Evolutionary conservation across 768 basidiomycete species (phyloP), one percentile per base, ranked within the genome.

Genomic region (Russula earlei): DNA sequence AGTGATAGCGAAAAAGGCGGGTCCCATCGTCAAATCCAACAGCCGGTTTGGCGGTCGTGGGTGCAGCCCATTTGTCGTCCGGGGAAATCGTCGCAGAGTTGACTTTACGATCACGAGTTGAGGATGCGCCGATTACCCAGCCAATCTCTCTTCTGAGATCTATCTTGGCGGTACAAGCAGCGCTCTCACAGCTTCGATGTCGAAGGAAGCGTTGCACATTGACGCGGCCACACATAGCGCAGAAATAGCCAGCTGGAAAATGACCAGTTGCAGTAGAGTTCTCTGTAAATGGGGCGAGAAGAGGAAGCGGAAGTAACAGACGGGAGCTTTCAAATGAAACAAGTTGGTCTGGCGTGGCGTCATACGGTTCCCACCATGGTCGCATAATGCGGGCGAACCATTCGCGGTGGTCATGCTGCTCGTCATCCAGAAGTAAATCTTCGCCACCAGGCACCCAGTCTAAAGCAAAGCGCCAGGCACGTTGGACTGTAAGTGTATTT

Each of bases 391-490:
- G 31, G 17, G 5, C 15, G 4, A 14, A 40, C 61, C 61, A 62
- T 29, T 41, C 49, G 31, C 5, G 12, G 9, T 43, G 9, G n/a
- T 36, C 52, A n/a, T 46, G 29, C 11, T 40, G 44, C 22, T 31
- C 51, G 7, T 60, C 59, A 17, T 56, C 51, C 19, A 33, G 34
- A 11, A 62, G 59, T 27, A 53, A 11, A 7, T 56, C 58, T 22
- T 62, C 61, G 15, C 61, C 61, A 7, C 61, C 61, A 12, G 59
- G 33, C 9, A 56, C 51, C 61, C 61, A 62, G 37, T 56, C 46
- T 17, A 61, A 31, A 27, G 19, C 36, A 43, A 62, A 48, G 10
- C 59, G 49, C 61, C 61, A 62, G 9, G 42, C 5, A 34, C 41
- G 15, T 17, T 29, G 49, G 11, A 49, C 48, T 12, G 45, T 40